phyloP scores from a whole-genome alignment of 768 basidiomycete species.

The Sporobolomyces phaffii region DNA sequence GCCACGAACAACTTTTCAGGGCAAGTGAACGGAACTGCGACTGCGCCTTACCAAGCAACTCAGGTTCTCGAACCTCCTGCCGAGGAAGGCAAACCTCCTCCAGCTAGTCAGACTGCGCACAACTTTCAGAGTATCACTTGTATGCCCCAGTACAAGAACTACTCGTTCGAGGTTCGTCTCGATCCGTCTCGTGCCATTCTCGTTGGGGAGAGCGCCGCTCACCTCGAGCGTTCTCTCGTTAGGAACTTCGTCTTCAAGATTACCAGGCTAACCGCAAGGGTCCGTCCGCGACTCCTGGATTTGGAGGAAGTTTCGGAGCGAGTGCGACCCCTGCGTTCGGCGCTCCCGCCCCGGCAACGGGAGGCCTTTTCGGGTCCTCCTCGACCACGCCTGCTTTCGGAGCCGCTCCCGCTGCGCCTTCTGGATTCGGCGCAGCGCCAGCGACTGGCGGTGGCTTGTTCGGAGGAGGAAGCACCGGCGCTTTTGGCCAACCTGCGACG shows the following conservation, averaged over 20 bases:
- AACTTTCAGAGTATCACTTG: constrained; percentile 78
- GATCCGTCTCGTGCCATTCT: background rate
- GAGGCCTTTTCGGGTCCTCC: constrained; percentile 43
- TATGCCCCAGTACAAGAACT: constrained; percentile 69
- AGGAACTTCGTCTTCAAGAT: constrained; percentile 74
- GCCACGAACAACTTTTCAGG: background rate
- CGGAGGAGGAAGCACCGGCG: background rate
- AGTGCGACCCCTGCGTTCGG: constrained; percentile 28
- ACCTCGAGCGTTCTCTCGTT: constrained; percentile 38
- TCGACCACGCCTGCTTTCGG: constrained; percentile 34
- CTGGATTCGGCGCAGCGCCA: constrained; percentile 12
- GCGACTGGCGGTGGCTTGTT: constrained; percentile 38
- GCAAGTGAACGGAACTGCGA: constrained; percentile 24
- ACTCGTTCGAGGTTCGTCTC: constrained; percentile 64
- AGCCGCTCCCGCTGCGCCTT: background rate
- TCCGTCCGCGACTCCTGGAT: constrained; percentile 46
- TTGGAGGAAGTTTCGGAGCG: constrained; percentile 36
- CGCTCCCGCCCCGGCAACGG: constrained; percentile 4
- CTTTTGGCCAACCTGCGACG: constrained; percentile 30
- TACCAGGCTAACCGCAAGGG: constrained; percentile 67
- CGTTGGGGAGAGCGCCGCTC: too few relatives aligned
- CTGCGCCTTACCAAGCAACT: constrained; percentile 25
- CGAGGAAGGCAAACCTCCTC: constrained; percentile 35
- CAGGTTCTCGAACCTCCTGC: constrained; percentile 34
- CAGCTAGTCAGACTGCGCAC: constrained; percentile 44